Conservation (phyloP, 2,329 filamentous ascomycete genomes). For the Stachybotrys chartarum region DNA sequence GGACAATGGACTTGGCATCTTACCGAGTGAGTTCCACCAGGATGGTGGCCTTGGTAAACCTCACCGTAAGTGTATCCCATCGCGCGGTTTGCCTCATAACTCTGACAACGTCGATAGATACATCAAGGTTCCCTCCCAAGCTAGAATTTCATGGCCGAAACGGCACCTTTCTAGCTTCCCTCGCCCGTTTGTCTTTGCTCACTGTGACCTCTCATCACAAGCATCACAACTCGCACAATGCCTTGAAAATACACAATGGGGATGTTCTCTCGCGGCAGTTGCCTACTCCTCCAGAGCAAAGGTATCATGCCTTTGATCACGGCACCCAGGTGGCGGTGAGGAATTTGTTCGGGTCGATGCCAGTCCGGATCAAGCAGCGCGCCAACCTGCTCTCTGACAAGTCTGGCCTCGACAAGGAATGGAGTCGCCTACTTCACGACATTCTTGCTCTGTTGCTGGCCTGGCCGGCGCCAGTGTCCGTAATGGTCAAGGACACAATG, state of each 20-base stretch:
- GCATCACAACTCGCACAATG: slow-evolving; percentile 52
- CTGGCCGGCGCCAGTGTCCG: slow-evolving; percentile 49
- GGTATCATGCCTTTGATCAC: slow-evolving; percentile 47
- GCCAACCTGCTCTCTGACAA: slow-evolving; percentile 45
- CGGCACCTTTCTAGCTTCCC: slow-evolving; percentile 70
- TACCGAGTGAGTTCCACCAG: slow-evolving; percentile 62
- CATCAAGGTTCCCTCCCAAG: slow-evolving; percentile 59
- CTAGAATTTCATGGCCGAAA: slow-evolving; percentile 53
- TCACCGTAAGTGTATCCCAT: slow-evolving; percentile 50
- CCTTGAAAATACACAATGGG: slow-evolving; percentile 64
- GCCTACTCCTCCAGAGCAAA: slow-evolving; percentile 53
- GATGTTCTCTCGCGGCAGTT: slow-evolving; percentile 55
- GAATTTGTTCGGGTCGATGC: slow-evolving; percentile 84
- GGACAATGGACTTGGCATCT: slow-evolving; percentile 78
- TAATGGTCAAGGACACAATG: slow-evolving; percentile 50
- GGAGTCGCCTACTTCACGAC: slow-evolving; percentile 53
- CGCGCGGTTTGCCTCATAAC: neutral
- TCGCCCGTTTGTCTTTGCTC: slow-evolving; percentile 70
- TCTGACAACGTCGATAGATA: slow-evolving; percentile 45
- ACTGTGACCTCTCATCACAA: slow-evolving; percentile 67
- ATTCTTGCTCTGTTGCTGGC: slow-evolving; percentile 62
- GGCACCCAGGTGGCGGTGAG: slow-evolving; percentile 72
- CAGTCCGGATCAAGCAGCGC: slow-evolving; percentile 80
- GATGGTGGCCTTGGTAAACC: slow-evolving; percentile 65
- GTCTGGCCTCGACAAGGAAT: slow-evolving; percentile 51